Evolutionary conservation across 2,329 filamentous ascomycete species (phyloP).

Genomic region (Sporothrix humicola): DNA sequence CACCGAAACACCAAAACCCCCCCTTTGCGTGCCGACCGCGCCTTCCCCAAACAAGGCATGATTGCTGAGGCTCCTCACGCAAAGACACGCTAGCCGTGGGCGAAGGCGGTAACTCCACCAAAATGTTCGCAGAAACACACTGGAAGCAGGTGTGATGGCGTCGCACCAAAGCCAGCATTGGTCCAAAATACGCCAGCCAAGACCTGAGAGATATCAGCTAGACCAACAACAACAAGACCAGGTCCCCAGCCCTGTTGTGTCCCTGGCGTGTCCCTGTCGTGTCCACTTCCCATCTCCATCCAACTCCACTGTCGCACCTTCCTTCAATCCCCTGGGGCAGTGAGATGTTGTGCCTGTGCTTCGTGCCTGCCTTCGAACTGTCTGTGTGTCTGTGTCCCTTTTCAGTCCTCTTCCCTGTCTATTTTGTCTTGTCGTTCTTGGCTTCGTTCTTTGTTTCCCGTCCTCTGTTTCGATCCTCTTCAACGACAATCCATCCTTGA

Average conservation of each 20-base stretch:
- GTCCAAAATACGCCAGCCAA: conserved; percentile 19
- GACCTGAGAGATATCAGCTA: neutral
- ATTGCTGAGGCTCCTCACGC: neutral
- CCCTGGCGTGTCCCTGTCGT: neutral
- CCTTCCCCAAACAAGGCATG: neutral
- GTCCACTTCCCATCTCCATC: neutral
- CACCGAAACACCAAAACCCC: neutral
- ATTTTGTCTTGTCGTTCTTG: neutral
- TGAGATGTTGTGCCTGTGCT: conserved; percentile 4
- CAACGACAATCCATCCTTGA: neutral
- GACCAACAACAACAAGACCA: too few relatives aligned
- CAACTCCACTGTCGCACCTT: conserved; percentile 10
- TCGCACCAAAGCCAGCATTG: conserved; percentile 10
- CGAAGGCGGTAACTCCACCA: neutral
- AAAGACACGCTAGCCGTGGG: neutral
- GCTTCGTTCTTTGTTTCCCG: neutral
- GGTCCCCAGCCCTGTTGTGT: neutral
- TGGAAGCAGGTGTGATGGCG: neutral
- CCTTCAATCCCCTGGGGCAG: neutral
- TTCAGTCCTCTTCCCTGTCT: neutral
- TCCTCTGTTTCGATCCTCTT: neutral
- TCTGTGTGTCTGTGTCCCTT: neutral
- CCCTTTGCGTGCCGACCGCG: neutral
- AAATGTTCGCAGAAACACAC: neutral
- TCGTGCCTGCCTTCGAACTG: neutral